Evolutionary conservation across 116 monocot species (phyloP), one percentile per base, ranked within the genome.

Genomic region (Phalaenopsis hybrid): DNA sequence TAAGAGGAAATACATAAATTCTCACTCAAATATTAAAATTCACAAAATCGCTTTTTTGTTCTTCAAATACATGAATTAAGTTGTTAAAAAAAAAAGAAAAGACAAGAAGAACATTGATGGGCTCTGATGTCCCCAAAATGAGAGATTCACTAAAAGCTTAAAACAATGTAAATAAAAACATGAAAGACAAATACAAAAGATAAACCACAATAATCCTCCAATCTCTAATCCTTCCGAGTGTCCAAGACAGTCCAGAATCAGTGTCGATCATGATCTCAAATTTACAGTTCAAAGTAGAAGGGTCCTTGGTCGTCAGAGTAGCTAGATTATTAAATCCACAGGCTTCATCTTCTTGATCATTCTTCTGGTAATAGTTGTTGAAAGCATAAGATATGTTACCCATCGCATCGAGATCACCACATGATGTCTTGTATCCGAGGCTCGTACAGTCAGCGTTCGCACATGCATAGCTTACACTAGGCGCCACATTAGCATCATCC

Each of bases 361-460:
- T 79, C 70, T 72, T 79, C 46, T 84, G 84, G 43, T 84, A 84
- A 55, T 79, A 98, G 73, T 81, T 91, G 81, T 95, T 95, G 82
- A 88, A 93, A 51, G 93, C 91, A 80, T 91, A 90, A 2, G 95
- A 95, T 23, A 90, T 75, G 68, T 93, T 93, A 15, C 90, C 91
- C 48, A 79, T 73, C 0, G 68, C 80, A 75, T 91, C 93, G 7
- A 95, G 83, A 77, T 82, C 75, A 4, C 90, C 82, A 12, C 93
- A 95, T 0, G 93, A 84, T 21, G 84, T 79, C 79, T 59, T 79
- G 58, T 84, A 84, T 15, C 84, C 84, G 18, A 84, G 79, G 59
- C 79, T 79, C 9, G 84, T 84, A 43, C 84, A 84, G 74, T 84
- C 84, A 13, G 79, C 79, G 4, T 74, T 79, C 6, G 90, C 83